phyloP scores from a whole-genome alignment of 495 filamentous ascomycete genomes.

The Penicillium verhagenii region DNA sequence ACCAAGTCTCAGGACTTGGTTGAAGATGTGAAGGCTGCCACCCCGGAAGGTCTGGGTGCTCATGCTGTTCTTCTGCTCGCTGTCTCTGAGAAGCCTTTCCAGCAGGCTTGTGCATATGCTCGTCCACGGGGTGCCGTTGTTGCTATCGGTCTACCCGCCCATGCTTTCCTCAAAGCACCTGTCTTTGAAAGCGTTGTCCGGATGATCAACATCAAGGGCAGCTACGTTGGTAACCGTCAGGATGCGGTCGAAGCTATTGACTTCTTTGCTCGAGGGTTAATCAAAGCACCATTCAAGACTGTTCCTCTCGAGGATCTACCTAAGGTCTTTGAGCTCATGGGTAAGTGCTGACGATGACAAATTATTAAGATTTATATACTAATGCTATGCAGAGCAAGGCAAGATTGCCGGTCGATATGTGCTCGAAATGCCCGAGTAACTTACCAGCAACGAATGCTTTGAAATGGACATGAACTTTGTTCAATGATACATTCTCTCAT shows the following conservation, averaged over 20 bases:
- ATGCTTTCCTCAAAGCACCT: constrained; percentile 74
- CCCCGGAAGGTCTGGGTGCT: constrained; percentile 75
- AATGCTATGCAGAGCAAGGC: constrained; percentile 47
- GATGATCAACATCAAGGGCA: constrained; percentile 92
- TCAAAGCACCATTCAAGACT: constrained; percentile 84
- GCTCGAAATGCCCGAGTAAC: constrained; percentile 63
- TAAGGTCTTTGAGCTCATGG: constrained; percentile 73
- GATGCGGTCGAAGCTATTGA: constrained; percentile 85
- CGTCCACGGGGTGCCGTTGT: constrained; percentile 76
- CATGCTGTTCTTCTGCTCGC: constrained; percentile 87
- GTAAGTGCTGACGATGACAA: constrained; percentile 20
- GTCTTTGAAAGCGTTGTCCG: constrained; percentile 82
- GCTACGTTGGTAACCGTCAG: constrained; percentile 86
- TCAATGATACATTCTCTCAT: neutral
- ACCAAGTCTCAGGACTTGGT: constrained; percentile 70
- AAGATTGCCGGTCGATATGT: constrained; percentile 90
- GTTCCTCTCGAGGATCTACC: constrained; percentile 74
- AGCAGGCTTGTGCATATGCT: constrained; percentile 85
- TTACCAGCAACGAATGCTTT: neutral
- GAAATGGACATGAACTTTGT: neutral
- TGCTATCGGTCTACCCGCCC: constrained; percentile 80
- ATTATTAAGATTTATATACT: neutral
- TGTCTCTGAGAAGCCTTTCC: constrained; percentile 86
- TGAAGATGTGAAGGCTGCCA: constrained; percentile 73
- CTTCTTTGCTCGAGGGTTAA: constrained; percentile 78